Base-by-base conservation (phyloP, 2,329 filamentous ascomycete genomes). In the Aspergillus phoenicis region DNA sequence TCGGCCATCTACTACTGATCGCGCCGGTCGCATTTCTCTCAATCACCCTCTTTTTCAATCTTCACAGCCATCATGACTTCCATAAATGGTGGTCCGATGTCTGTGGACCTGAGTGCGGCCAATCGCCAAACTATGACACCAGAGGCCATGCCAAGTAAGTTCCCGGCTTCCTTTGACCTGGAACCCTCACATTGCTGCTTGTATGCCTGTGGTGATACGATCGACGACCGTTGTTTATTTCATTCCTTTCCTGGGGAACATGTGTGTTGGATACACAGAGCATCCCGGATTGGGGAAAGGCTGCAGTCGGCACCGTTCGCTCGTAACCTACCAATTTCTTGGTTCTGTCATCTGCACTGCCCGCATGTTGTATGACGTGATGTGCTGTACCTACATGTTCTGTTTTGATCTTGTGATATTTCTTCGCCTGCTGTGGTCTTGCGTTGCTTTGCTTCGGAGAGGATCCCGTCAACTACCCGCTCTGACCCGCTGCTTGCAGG, bases 1-100 rank as follows among this genome's bases (percentile, higher is more conserved):
- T 39, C 47, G 39, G 55, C 30, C 51, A 39, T 10, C 41, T 51
- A 30, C 41, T 51, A 30, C 39, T 56, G 51, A 61, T 58, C 58
- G 56, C 58, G 58, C 61, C 66, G 65, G 63, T 69, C 67, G 69
- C 64, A 66, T 63, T 53, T 52, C 57, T 51, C 55, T n/a, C 39
- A 22, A 30, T 11, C 10, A 45, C 41, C 20, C 33, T 52, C 11
- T 28, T 58, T 53, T 49, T 22, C 28, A n/a, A n/a, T 15, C 22
- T 22, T 17, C 55, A 39, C 28, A 49, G 30, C 58, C 49, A 65
- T 41, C 56, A 74, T 73, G 71, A 65, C 70, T 60, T 61, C 67
- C 8, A 58, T 68, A 22, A 69, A 65, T 51, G 70, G 68, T 47
- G 70, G 70, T 60, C 67, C 67, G 8, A 68, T 72, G 60, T 67